Percentiles rank a stretch among this genome's conserved stretches.
These are phyloP conservation scores for Dictyostelium citrinum DNA, from an alignment of 78 protist species.

Conservation along the genomic window DNA sequence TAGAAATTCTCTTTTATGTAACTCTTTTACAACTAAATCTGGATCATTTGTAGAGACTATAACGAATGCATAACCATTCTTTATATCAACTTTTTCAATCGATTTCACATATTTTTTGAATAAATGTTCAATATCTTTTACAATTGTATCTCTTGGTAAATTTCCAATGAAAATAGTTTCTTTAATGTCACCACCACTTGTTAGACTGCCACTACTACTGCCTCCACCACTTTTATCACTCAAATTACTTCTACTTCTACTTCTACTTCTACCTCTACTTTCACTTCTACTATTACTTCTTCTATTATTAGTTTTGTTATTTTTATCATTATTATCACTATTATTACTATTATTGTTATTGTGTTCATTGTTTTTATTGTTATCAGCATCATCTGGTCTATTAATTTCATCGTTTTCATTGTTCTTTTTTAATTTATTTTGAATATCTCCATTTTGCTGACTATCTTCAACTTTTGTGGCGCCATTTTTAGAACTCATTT, in stretches of 20 bases:
- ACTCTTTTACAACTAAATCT: neutral
- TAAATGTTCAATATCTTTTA: constrained; percentile 13
- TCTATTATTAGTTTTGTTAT: neutral
- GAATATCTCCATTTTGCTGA: neutral
- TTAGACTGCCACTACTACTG: neutral
- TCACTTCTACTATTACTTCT: neutral
- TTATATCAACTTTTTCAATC: constrained; percentile 17
- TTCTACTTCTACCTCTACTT: neutral
- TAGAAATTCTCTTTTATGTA: neutral
- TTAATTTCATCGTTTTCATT: neutral
- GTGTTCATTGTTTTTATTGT: neutral
- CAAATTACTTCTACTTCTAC: neutral
- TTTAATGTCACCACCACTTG: neutral
- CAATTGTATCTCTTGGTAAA: neutral
- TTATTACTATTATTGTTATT: neutral
- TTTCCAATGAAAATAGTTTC: constrained; percentile 50
- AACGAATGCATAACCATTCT: constrained; percentile 58
- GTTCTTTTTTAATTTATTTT: too few species aligned
- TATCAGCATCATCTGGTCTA: neutral
- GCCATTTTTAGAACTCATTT: neutral
- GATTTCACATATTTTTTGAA: neutral
- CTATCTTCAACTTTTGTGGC: neutral
- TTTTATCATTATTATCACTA: neutral
- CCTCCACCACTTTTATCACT: neutral
- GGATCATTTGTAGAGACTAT: neutral